Evolutionary conservation across 495 filamentous ascomycete species (phyloP), one percentile per base, ranked within the genome.

Genomic region (Aspergillus asperescens): DNA sequence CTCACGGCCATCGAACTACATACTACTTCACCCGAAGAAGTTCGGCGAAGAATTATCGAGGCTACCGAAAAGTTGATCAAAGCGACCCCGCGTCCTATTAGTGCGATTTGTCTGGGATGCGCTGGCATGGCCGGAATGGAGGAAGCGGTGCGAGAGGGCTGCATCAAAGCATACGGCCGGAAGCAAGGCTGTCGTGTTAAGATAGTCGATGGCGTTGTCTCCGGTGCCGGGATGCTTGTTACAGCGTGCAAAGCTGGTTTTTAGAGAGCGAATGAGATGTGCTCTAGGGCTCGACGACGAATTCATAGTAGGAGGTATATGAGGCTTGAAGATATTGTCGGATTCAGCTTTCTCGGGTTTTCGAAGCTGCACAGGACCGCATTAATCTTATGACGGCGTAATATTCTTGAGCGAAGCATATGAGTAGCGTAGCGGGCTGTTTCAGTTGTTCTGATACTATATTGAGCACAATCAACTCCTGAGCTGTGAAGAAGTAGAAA

Each of bases 81-180:
- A 16, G 71, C 70, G 7, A 75, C 79, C 0, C 54, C 67, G 4
- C 49, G 54, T 31, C 60, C 62, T 20, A 71, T 79, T 1, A 63
- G 69, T 20, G 74, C 70, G 12, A 83, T 91, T 0, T 78, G 78
- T 23, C 79, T 86, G 53, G 82, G 88, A 50, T 95, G 91, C 71
- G 92, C 90, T 34, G 92, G 93, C 4, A 95, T 96, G 93, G 85
- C 82, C 19, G 93, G 92, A 10, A 79, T 97, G 73, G 87, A 92
- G 49, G 77, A 83, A 50, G 85, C 87, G 43, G 89, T 96, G 38
- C 76, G 85, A 44, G 78, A 79, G 31, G 85, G 83, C 2, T 86
- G 86, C 37, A 62, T 79, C 23, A 78, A 83, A 48, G 75, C 76
- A 16, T 81, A 84, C 54, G 88, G 87, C 12, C 69, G 77, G 37